Evolutionary conservation across 2,329 filamentous ascomycete genomes (phyloP), one percentile per base, ranked within the genome.

Genomic region (Alternaria burnsii): DNA sequence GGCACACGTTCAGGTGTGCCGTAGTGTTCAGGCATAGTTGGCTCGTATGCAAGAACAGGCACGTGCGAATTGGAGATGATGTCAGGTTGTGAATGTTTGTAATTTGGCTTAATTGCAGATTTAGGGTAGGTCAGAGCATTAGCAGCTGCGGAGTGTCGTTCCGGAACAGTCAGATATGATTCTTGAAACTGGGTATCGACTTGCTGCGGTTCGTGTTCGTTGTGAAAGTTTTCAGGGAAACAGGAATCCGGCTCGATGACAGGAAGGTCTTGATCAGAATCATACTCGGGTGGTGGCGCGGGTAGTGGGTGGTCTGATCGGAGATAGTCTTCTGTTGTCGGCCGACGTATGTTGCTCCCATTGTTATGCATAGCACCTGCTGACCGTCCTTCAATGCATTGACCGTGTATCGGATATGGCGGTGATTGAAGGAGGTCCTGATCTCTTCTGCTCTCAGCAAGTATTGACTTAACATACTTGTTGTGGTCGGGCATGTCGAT

Each of bases 261-360:
- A 16, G 57, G 51, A 10, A 60, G 43, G 30, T 58, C 46, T 48
- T 61, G 63, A 14, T 60, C 51, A 1, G 42, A 41, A 34, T 60
- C 38, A 44, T 58, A 44, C 32, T 50, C 38, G 16, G 46, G 28
- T 14, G 52, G 50, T 5, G 54, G 44, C 12, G 47, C 26, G 18
- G 53, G 57, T 4, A 58, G 30, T 30, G 51, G 50, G 44, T 40
- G 51, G 4, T 51, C n/a, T 14, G 20, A 24, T 4, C 47, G 43
- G 11, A 53, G 14, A 38, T 52, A 58, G 10, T 63, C 59, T 46
- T 62, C 56, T 4, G 56, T 42, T 14, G 42, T 54, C 10, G 51
- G 53, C 20, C 55, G 59, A 26, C 57, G 59, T 20, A 63, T 12
- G 3, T 26, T 28, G 3, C n/a, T 30, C 20, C 24, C 2, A 5